Conservation (phyloP, 2,329 filamentous ascomycete genomes). For the Claviceps sp. region DNA sequence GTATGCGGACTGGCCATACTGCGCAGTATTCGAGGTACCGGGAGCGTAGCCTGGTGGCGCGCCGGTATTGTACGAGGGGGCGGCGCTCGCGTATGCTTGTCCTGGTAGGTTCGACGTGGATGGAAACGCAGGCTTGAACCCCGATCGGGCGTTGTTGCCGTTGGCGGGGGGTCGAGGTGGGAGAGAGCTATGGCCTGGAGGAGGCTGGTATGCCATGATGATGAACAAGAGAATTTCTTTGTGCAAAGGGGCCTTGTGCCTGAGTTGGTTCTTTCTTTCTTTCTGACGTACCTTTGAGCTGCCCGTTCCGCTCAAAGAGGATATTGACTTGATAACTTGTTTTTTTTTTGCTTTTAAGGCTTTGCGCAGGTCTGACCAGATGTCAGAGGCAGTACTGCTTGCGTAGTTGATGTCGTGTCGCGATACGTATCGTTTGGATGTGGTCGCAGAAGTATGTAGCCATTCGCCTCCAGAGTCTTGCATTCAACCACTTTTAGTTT, state of each 20-base stretch:
- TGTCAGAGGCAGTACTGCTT: neutral
- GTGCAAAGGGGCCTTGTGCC: neutral
- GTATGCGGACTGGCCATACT: conserved; percentile 8
- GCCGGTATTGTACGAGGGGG: conserved; percentile 14
- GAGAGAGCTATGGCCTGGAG: conserved; percentile 57
- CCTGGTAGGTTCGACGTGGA: conserved; percentile 21
- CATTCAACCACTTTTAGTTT: neutral
- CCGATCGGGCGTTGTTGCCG: conserved; percentile 17
- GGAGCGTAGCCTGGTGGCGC: conserved; percentile 13
- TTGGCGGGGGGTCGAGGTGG: conserved; percentile 64
- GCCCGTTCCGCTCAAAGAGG: conserved; percentile 22
- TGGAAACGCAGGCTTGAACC: conserved; percentile 39
- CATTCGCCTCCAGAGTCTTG: neutral
- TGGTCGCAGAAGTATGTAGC: neutral
- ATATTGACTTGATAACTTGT: neutral
- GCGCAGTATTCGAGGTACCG: neutral
- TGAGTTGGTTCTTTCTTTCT: neutral
- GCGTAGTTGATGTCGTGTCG: neutral
- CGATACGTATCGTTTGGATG: neutral
- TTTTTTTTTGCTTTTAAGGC: neutral
- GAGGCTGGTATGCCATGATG: conserved; percentile 80
- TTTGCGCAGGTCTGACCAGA: neutral
- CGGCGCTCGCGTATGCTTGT: conserved; percentile 23
- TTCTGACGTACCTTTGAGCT: conserved; percentile 38
- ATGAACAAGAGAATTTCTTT: conserved; percentile 38